Percentiles rank a stretch among this genome's conserved stretches.
Evolutionary conservation across 1,284 basidiomycete genomes (phyloP).

Genomic region (Ustilago cynodontis): DNA sequence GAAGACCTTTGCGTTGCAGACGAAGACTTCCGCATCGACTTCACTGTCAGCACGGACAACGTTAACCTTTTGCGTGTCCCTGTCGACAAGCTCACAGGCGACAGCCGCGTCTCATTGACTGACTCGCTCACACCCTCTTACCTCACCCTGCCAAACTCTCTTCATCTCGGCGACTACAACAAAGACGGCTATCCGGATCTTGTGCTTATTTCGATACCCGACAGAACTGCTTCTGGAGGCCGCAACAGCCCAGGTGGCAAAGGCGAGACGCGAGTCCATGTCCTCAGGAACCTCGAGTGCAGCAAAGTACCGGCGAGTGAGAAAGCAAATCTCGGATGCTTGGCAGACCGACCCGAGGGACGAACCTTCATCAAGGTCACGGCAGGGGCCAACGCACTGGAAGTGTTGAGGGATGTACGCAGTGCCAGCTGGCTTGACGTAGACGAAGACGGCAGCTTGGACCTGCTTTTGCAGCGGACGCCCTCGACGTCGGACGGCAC

Average conservation of each 20-base stretch:
- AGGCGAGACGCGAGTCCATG: constrained; percentile 74
- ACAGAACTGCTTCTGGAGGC: constrained; percentile 57
- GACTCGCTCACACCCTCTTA: constrained; percentile 72
- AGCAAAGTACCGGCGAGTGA: constrained; percentile 69
- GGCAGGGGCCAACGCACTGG: constrained; percentile 78
- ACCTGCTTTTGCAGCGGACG: constrained; percentile 85
- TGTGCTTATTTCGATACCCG: constrained; percentile 76
- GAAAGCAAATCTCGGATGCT: constrained; percentile 35
- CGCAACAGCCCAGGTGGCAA: constrained; percentile 39
- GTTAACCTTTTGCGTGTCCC: constrained; percentile 78
- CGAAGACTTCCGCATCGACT: constrained; percentile 81
- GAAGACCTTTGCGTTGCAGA: constrained; percentile 86
- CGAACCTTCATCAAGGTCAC: constrained; percentile 70
- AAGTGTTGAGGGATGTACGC: constrained; percentile 81
- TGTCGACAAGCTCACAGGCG: constrained; percentile 74
- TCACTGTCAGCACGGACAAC: constrained; percentile 74
- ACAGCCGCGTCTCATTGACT: constrained; percentile 77
- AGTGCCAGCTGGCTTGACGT: constrained; percentile 88
- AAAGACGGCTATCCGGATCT: constrained; percentile 96
- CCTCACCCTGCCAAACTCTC: constrained; percentile 77
- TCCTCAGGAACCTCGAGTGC: constrained; percentile 83
- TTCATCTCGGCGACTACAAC: constrained; percentile 90
- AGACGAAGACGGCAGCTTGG: constrained; percentile 95
- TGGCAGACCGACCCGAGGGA: constrained; percentile 28
- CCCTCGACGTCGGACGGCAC: constrained; percentile 21